phyloP scores from a whole-genome alignment of 306 rosid species.

The Vigna radiata region DNA sequence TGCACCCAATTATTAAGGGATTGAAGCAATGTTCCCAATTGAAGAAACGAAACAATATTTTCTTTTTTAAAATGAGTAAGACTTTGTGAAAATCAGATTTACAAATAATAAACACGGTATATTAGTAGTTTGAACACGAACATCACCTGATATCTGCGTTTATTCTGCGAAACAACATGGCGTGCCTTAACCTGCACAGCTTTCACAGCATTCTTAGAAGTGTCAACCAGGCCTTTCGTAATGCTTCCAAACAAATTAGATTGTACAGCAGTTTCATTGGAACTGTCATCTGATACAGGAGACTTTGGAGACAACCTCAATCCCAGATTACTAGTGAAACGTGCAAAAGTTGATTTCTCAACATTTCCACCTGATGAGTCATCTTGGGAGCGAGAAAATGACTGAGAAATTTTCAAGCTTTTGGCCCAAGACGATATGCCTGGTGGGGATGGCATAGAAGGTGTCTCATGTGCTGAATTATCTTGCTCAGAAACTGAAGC shows the following conservation, averaged over 20 bases:
- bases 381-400: slow-evolving; percentile 69
- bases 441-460: slow-evolving; percentile 63
- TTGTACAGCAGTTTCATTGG: slow-evolving; percentile 61
- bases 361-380: slow-evolving; percentile 66
- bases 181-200: slow-evolving; percentile 99
- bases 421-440: slow-evolving; percentile 90
- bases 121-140: slow-evolving; percentile 32
- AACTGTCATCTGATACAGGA: slow-evolving; percentile 54
- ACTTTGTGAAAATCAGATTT: background rate
- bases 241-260: slow-evolving; percentile 83
- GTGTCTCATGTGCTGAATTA: slow-evolving; percentile 53
- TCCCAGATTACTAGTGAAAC: slow-evolving; percentile 87
- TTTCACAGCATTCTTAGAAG: slow-evolving; percentile 94
- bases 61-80: background rate
- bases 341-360: slow-evolving; percentile 81
- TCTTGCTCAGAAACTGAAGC: slow-evolving; percentile 54
- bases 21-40: background rate
- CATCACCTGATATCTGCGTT: slow-evolving; percentile 95
- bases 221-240: slow-evolving; percentile 85
- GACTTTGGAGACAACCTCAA: slow-evolving; percentile 89
- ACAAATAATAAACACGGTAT: slow-evolving; percentile 29
- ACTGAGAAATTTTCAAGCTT: slow-evolving; percentile 78
- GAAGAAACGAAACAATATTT: slow-evolving; percentile 9
- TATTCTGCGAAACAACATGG: slow-evolving; percentile 96
- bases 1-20: background rate